A percentile compares a stretch with the other conserved stretches of the same genome.
phyloP scores from a whole-genome alignment of 371 early-diverging fungal genomes.

The Mortierella sp. region DNA sequence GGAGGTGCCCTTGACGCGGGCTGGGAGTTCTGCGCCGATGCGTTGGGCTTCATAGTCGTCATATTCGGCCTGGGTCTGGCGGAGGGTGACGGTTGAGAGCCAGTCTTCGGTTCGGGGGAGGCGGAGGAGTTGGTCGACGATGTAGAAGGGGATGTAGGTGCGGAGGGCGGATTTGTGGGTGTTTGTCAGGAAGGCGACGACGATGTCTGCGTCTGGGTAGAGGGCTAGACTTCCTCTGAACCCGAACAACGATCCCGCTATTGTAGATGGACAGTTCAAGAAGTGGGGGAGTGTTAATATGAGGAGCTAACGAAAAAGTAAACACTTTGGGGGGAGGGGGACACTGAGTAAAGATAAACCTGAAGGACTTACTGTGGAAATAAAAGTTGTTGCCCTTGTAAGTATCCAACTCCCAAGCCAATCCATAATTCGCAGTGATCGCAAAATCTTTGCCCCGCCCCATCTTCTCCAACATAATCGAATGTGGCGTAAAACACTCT shows the following conservation, averaged over 20 bases:
- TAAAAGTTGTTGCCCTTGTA: constrained; percentile 24
- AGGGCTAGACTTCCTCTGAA: constrained; percentile 15
- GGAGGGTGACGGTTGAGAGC: constrained; percentile 5
- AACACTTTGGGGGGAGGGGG: background rate
- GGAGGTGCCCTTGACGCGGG: constrained; percentile 19
- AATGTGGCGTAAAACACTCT: background rate
- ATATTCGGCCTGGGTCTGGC: background rate
- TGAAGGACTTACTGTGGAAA: constrained; percentile 10
- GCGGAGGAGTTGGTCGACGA: constrained; percentile 30
- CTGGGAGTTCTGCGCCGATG: constrained; percentile 7
- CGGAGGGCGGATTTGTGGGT: constrained; percentile 6
- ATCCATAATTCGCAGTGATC: background rate
- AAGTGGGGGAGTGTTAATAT: background rate
- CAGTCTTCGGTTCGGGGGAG: constrained; percentile 30
- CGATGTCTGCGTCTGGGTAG: constrained; percentile 36
- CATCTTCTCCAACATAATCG: background rate
- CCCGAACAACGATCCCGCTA: constrained; percentile 24
- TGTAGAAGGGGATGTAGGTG: background rate
- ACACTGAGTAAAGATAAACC: background rate
- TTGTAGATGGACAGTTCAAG: too few species aligned
- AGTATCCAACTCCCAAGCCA: constrained; percentile 9
- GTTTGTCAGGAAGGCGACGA: constrained; percentile 22
- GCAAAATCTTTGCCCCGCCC: constrained; percentile 10
- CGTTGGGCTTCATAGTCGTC: background rate
- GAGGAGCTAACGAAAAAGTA: background rate